Conservation (phyloP, 2,329 filamentous ascomycete species). For the Drechslerella stenobrocha region DNA sequence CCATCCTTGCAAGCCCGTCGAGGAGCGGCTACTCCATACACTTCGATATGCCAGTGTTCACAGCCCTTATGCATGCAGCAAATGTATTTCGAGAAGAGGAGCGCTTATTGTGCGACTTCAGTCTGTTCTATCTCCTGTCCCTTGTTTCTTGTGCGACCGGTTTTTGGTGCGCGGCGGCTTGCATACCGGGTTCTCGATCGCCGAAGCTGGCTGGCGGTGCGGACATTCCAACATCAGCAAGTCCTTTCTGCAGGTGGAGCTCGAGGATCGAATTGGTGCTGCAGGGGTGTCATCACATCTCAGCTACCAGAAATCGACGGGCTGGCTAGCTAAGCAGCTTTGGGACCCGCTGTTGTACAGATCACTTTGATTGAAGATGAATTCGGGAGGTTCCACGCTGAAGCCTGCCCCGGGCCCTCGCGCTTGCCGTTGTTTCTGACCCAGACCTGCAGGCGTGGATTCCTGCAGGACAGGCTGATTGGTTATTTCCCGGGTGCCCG, state of each 20-base stretch:
- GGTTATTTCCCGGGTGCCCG: constrained; percentile 42
- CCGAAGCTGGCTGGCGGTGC: constrained; percentile 12
- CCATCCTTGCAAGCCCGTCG: neutral
- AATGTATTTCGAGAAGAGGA: neutral
- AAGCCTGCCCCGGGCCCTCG: constrained; percentile 24
- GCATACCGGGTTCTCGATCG: constrained; percentile 21
- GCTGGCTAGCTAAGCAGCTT: neutral
- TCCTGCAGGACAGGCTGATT: constrained; percentile 10
- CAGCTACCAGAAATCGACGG: neutral
- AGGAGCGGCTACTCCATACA: neutral
- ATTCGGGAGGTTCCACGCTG: constrained; percentile 45
- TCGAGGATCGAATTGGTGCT: neutral
- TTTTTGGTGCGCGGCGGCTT: neutral
- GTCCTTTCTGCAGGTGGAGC: neutral
- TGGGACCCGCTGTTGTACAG: neutral
- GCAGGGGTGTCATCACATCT: too few relatives aligned
- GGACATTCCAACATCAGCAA: constrained; percentile 26
- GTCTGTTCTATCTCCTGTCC: neutral
- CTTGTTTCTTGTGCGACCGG: constrained; percentile 1
- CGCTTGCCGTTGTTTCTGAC: constrained; percentile 32
- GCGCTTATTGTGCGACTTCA: neutral
- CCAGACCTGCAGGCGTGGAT: constrained; percentile 24
- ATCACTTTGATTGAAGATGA: constrained; percentile 18
- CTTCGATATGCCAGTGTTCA: neutral
- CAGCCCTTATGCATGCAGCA: neutral